Conservation (phyloP, 2,329 filamentous ascomycete species). For the Exophiala lecanii-corni region DNA sequence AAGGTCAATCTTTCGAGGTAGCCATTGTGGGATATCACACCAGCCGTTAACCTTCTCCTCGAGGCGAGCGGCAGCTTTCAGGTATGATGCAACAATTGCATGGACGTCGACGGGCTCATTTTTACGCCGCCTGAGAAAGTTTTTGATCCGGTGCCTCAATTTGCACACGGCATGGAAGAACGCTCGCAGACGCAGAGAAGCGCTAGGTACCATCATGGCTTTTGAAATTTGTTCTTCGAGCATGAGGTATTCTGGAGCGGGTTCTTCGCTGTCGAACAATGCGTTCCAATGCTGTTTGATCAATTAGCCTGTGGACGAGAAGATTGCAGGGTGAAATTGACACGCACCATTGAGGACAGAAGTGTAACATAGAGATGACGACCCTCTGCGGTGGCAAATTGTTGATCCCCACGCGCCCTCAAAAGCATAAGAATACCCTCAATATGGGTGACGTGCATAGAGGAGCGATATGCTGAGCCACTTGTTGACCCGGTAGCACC, state of each 20-base stretch:
- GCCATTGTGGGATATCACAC: conserved; percentile 15
- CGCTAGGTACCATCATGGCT: conserved; percentile 8
- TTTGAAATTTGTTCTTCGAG: conserved; percentile 16
- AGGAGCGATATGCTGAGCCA: not conserved
- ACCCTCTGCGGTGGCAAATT: conserved; percentile 13
- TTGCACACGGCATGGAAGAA: conserved; percentile 21
- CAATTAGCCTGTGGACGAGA: too few relatives aligned
- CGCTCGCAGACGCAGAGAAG: conserved; percentile 7
- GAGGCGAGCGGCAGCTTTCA: conserved; percentile 11
- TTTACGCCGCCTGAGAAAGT: conserved; percentile 9
- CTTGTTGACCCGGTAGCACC: conserved; percentile 7
- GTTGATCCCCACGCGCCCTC: conserved; percentile 14
- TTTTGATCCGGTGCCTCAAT: conserved; percentile 16
- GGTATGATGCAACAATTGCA: conserved; percentile 8
- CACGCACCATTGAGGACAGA: conserved; percentile 18
- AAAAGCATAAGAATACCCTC: conserved; percentile 19
- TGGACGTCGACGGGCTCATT: conserved; percentile 2
- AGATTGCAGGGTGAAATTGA: too few relatives aligned
- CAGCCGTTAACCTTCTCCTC: conserved; percentile 16
- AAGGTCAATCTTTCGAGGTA: conserved; percentile 9
- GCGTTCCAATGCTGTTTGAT: conserved; percentile 17
- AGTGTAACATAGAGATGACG: conserved; percentile 14
- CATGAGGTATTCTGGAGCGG: conserved; percentile 13
- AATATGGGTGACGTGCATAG: conserved; percentile 15
- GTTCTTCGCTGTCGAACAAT: conserved; percentile 18